These are phyloP conservation scores for Aspergillus tamarii DNA, from an alignment of 2,329 filamentous ascomycete species.

Conservation along the genomic window DNA sequence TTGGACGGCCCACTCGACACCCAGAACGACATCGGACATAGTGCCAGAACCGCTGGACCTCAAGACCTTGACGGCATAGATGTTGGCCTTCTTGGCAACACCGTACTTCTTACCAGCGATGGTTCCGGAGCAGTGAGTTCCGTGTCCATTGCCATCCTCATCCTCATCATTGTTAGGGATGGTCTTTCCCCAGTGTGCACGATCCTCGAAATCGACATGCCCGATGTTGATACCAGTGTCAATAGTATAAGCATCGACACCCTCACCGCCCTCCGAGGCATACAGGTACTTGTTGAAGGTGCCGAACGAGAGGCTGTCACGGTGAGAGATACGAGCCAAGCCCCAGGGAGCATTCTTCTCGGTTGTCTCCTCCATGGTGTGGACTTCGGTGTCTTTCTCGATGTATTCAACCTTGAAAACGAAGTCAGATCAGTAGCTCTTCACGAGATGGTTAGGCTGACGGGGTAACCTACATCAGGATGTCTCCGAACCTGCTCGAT, in stretches of 20 bases:
- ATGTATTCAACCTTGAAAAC: constrained; percentile 82
- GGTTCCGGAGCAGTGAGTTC: constrained; percentile 98
- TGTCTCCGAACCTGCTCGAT: constrained; percentile 94
- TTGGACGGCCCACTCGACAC: constrained; percentile 90
- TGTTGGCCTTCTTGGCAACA: constrained; percentile 97
- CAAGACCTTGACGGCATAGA: constrained; percentile 98
- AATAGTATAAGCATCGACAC: constrained; percentile 97
- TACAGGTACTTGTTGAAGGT: constrained; percentile 99
- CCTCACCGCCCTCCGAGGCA: constrained; percentile 85
- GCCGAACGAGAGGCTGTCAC: constrained; percentile 80
- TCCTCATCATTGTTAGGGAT: constrained; percentile 84
- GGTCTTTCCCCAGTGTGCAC: constrained; percentile 95
- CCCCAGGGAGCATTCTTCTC: constrained; percentile 99
- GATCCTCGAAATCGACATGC: constrained; percentile 96
- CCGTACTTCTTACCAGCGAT: constrained; percentile 98
- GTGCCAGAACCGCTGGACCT: constrained; percentile 95
- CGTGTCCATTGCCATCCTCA: constrained; percentile 94
- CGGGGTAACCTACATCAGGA: constrained; percentile 80
- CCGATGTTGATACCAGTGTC: constrained; percentile 94
- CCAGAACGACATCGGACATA: constrained; percentile 98
- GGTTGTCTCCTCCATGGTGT: constrained; percentile 69
- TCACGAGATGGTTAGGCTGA: background rate
- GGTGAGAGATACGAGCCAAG: constrained; percentile 96
- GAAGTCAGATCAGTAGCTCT: constrained; percentile 1
- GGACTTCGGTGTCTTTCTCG: constrained; percentile 91